phyloP scores from a whole-genome alignment of 1,284 basidiomycete species.

The Apiotrichum laibachii region DNA sequence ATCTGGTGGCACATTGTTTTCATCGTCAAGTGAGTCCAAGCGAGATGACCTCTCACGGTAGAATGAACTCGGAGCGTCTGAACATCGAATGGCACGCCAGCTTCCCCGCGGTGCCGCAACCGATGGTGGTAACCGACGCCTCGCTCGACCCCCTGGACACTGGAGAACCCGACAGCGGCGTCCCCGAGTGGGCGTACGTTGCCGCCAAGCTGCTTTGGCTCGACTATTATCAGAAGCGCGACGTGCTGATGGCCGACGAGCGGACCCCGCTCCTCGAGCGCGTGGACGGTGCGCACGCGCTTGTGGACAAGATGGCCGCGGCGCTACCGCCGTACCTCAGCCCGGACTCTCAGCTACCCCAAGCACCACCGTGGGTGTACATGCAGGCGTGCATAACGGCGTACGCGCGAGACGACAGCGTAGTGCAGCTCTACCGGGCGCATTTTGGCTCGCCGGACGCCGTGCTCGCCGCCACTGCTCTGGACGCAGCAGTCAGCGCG shows the following conservation, averaged over 20 bases:
- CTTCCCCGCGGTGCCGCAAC: not conserved
- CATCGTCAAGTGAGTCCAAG: not conserved
- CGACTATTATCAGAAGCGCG: not conserved
- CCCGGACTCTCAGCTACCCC: not conserved
- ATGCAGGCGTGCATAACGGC: not conserved
- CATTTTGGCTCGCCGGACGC: not conserved
- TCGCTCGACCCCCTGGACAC: not conserved
- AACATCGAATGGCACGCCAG: not conserved
- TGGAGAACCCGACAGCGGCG: not conserved
- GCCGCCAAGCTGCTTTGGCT: conserved; percentile 2
- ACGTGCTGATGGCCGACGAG: not conserved
- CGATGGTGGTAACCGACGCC: not conserved
- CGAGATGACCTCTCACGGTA: not conserved
- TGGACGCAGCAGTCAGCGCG: not conserved
- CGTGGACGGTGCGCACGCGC: not conserved
- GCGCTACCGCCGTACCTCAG: not conserved
- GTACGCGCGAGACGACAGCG: not conserved
- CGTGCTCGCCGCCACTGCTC: not conserved
- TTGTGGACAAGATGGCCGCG: not conserved
- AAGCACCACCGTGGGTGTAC: conserved; percentile 5
- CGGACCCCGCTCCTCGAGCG: not conserved
- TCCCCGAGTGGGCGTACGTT: conserved; percentile 6
- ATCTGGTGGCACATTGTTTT: conserved; percentile 6
- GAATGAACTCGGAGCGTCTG: not conserved
- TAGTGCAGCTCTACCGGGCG: conserved; percentile 1